Percentiles rank a stretch among this genome's conserved stretches.
Conservation (phyloP, 2,329 filamentous ascomycete genomes). For the Aspergillus chevalieri region DNA sequence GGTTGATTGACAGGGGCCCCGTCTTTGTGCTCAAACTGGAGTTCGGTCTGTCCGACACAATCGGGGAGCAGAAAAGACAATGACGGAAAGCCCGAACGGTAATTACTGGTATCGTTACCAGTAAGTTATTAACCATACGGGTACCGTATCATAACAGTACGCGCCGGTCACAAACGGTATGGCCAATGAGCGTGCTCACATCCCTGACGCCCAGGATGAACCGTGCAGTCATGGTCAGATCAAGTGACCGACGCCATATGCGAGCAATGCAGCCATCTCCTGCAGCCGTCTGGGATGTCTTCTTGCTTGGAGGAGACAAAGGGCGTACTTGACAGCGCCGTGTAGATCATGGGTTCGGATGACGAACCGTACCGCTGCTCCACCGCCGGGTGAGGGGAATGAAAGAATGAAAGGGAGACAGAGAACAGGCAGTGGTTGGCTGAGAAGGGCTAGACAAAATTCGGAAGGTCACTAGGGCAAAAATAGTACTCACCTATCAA, state of each 20-base stretch:
- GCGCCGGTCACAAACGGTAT: conserved; percentile 16
- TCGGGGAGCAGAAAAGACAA: conserved; percentile 5
- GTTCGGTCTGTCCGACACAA: conserved; percentile 9
- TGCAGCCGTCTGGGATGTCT: conserved; percentile 10
- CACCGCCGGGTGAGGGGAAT: conserved; percentile 13
- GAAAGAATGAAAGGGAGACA: not conserved
- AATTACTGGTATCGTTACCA: conserved; percentile 9
- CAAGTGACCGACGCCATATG: conserved; percentile 58
- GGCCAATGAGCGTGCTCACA: conserved; percentile 10
- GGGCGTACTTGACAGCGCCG: conserved; percentile 18
- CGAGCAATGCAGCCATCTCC: conserved; percentile 37
- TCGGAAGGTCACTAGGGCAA: conserved; percentile 11
- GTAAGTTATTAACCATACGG: not conserved
- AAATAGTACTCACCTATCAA: conserved; percentile 78
- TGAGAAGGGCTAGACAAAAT: not conserved
- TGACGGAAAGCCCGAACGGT: conserved; percentile 14
- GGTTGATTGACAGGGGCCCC: conserved; percentile 8
- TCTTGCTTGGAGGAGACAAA: conserved; percentile 17
- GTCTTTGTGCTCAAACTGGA: conserved; percentile 2
- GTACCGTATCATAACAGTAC: conserved; percentile 25
- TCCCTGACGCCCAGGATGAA: conserved; percentile 7
- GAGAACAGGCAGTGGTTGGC: conserved; percentile 7
- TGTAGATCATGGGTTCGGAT: conserved; percentile 28
- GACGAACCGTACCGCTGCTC: conserved; percentile 24
- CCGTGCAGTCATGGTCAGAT: conserved; percentile 38